Evolutionary conservation across 73 alveolate species (phyloP).

Genomic region (Paramecium pentaurelia): DNA sequence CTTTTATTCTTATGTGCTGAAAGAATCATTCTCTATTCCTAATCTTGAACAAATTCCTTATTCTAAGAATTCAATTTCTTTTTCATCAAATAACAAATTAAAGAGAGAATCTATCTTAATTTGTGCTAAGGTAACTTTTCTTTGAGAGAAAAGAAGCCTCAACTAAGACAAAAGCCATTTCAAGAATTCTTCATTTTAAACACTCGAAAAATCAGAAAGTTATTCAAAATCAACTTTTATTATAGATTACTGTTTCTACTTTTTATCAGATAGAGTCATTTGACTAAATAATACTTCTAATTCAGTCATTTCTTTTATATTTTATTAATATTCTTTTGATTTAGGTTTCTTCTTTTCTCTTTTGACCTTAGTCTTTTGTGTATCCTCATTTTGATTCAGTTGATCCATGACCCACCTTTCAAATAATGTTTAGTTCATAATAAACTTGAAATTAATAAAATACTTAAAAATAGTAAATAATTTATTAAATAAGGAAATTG

Average conservation of each 20-base stretch:
- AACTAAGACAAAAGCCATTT: background rate
- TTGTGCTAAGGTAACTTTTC: background rate
- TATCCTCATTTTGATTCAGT: background rate
- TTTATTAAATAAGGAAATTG: too few species aligned
- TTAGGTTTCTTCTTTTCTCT: background rate
- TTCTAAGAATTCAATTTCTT: too few species aligned
- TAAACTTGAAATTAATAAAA: too few species aligned
- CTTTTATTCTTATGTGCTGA: background rate
- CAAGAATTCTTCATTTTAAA: background rate
- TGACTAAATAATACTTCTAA: background rate
- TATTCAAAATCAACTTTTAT: background rate
- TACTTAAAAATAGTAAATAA: too few species aligned
- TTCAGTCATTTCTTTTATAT: background rate
- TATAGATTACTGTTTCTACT: background rate
- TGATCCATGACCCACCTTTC: background rate
- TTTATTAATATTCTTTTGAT: background rate
- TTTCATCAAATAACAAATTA: too few species aligned
- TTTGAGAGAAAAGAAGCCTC: background rate
- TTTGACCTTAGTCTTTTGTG: background rate
- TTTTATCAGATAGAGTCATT: background rate
- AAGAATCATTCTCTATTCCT: too few species aligned
- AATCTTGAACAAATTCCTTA: too few species aligned
- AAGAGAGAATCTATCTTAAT: background rate
- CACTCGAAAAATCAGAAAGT: background rate
- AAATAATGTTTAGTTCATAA: background rate